A percentile compares a stretch with the other conserved stretches of the same genome.
Conservation (phyloP, 768 basidiomycete genomes). For the Mrakia blollopis region DNA sequence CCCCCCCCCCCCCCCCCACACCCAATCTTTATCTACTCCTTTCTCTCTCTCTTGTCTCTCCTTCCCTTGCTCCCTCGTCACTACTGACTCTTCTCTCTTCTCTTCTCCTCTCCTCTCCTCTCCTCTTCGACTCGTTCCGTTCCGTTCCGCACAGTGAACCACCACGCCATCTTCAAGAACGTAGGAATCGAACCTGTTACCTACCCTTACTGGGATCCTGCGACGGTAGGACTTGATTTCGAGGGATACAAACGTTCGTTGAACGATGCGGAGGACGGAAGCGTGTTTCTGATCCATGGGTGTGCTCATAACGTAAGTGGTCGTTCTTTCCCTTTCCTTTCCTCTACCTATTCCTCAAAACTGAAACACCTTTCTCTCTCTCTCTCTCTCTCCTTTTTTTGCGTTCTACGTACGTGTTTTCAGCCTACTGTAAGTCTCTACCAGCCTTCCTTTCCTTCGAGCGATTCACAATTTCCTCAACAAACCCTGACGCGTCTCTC, state of each 20-base stretch:
- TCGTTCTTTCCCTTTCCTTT: background rate
- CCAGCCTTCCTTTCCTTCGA: background rate
- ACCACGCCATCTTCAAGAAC: conserved; percentile 83
- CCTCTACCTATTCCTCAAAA: background rate
- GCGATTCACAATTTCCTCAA: too few species aligned
- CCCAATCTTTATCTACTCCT: background rate
- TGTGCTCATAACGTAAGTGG: conserved; percentile 73
- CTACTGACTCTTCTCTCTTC: background rate
- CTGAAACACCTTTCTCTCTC: background rate
- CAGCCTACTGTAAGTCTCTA: conserved; percentile 4
- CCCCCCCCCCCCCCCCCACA: background rate
- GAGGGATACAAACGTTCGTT: conserved; percentile 56
- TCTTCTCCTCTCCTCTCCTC: background rate
- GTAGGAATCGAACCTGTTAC: conserved; percentile 79
- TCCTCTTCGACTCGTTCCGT: background rate
- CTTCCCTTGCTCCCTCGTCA: too few species aligned
- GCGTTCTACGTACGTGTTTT: background rate
- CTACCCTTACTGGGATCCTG: conserved; percentile 91
- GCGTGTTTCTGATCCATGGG: conserved; percentile 84
- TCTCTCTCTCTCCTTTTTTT: background rate
- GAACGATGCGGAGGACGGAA: conserved; percentile 62
- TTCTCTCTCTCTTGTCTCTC: background rate
- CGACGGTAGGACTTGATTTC: conserved; percentile 81
- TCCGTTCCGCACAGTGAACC: conserved; percentile 66
- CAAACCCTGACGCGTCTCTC: background rate